phyloP scores from a whole-genome alignment of 495 filamentous ascomycete genomes.

The Daldinia vernicosa region DNA sequence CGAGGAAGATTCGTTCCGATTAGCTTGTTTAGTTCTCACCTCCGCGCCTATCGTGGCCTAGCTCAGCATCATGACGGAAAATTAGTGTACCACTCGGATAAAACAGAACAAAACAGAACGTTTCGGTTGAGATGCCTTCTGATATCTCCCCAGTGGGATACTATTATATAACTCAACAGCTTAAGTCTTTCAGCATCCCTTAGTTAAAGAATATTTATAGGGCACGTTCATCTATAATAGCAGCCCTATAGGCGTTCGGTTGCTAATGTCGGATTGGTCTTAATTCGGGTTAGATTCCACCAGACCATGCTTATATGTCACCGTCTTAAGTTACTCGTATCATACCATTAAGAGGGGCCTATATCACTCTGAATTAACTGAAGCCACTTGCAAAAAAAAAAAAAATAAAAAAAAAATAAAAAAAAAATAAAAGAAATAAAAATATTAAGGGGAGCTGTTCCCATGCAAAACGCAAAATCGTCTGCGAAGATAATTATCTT shows the following conservation, averaged over 20 bases:
- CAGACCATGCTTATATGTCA: not conserved
- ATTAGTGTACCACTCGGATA: constrained; percentile 6
- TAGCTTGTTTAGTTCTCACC: constrained; percentile 10
- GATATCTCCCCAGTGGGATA: constrained; percentile 19
- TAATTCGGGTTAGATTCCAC: not conserved
- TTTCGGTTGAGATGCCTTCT: constrained; percentile 16
- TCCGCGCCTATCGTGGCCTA: constrained; percentile 26
- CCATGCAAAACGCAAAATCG: not conserved
- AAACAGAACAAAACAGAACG: no score
- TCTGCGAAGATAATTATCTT: not conserved
- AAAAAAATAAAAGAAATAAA: no score
- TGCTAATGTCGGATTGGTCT: not conserved
- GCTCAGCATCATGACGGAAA: constrained; percentile 14
- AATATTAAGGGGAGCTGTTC: not conserved
- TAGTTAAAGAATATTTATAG: constrained; percentile 11
- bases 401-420: no score
- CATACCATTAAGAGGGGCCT: not conserved
- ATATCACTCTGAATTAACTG: not conserved
- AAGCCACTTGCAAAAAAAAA: not conserved
- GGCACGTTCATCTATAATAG: constrained; percentile 3
- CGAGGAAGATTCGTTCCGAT: constrained; percentile 4
- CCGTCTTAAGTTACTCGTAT: not conserved
- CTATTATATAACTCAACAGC: not conserved
- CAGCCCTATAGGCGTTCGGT: constrained; percentile 2
- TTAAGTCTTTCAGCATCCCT: not conserved